Evolutionary conservation across 2,329 filamentous ascomycete genomes (phyloP).

Genomic region (Trichophyton equinum): DNA sequence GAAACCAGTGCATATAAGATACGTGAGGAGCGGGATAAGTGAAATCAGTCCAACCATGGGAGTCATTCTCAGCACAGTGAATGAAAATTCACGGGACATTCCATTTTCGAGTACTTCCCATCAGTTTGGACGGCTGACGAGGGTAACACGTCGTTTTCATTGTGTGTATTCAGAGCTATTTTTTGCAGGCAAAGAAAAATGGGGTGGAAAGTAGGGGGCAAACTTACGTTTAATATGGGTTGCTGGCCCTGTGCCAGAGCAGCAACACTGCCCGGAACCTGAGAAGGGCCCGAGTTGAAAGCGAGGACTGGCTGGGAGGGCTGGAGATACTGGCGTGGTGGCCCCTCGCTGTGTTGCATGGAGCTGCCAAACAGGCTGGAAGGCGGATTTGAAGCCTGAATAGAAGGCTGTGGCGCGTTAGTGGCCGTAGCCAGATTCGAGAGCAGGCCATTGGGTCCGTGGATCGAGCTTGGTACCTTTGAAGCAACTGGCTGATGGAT

Average conservation of each 20-base stretch:
- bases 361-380: slow-evolving; percentile 59
- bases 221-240: slow-evolving; percentile 58
- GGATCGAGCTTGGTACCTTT: slow-evolving; percentile 66
- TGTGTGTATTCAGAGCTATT: neutral
- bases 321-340: slow-evolving; percentile 48
- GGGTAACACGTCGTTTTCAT: neutral
- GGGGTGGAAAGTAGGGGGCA: neutral
- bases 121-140: neutral
- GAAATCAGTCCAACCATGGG: neutral
- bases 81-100: neutral
- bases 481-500: slow-evolving; percentile 90
- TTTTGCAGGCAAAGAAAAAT: neutral
- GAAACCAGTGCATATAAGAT: neutral
- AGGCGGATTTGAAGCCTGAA: slow-evolving; percentile 48
- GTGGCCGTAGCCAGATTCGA: slow-evolving; percentile 54
- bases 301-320: slow-evolving; percentile 45
- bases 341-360: slow-evolving; percentile 45
- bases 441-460: slow-evolving; percentile 81
- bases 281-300: slow-evolving; percentile 32
- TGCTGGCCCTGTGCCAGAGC: slow-evolving; percentile 66
- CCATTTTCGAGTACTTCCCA: neutral
- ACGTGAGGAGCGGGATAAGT: neutral
- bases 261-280: slow-evolving; percentile 40
- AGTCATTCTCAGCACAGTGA: neutral
- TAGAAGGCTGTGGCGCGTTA: slow-evolving; percentile 38